Base-by-base conservation (phyloP, 345 rosid species). In the Syzygium oleosum region DNA sequence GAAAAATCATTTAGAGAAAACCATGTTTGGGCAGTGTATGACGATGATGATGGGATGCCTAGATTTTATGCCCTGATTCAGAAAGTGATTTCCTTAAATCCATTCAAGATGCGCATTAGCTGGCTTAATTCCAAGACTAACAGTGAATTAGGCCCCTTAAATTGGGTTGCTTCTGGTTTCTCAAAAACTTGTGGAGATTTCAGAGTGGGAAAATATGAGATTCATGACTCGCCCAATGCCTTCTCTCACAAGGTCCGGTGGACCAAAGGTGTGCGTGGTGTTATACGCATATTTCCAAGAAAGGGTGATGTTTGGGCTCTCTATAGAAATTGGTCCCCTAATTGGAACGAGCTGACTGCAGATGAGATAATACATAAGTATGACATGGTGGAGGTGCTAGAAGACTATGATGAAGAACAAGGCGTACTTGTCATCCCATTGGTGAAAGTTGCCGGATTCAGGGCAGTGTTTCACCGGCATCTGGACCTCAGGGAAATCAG, bases 31-130 rank as follows among this genome's bases (percentile, higher is more conserved):
- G 93, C 93, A 34, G 91, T 90, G 23, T 91, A 93, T 84, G 94
- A 93, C 53, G 91, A 93, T 55, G 86, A 90, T 25, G 94, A 93
- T 88, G 94, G 94, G 86, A 91, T 93, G 94, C 94, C 94, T 12
- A 92, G 94, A n/a, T 90, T 85, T 85, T 93, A 93, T 88, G 92
- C 92, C 55, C 86, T 91, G 88, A 88, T 93, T 84, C 91, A 89
- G 29, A 85, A 91, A 52, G 91, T 93, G 52, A 88, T 93, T n/a
- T 93, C 93, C 63, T 46, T 52, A 77, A 86, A 87, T 27, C 94
- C 94, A 12, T 91, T 93, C 68, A 88, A 91, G 91, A 85, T 91
- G 88, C 63, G 87, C 59, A 93, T 93, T 73, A 91, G 93, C 53
- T 91, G 92, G 92, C 93, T 93, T 25, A 93, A 90, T 63, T 91